phyloP scores from a whole-genome alignment of 495 filamentous ascomycete genomes.

The Halenospora varia region DNA sequence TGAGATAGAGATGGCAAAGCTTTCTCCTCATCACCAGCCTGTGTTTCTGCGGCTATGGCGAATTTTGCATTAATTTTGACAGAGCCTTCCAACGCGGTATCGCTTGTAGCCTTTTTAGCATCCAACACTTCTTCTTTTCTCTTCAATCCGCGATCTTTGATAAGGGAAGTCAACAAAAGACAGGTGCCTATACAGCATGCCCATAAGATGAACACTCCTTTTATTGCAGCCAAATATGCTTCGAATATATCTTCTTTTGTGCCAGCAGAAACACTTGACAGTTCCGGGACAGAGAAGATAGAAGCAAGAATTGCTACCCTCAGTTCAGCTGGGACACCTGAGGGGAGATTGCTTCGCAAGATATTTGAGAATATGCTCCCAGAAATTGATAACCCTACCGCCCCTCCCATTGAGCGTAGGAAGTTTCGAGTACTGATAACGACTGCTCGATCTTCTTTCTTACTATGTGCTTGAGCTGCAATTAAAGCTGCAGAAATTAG shows the following conservation, averaged over 20 bases:
- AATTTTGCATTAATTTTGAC: neutral
- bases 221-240: neutral
- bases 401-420: constrained; percentile 55
- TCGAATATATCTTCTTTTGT: neutral
- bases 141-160: neutral
- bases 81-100: neutral
- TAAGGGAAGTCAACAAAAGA: neutral
- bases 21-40: neutral
- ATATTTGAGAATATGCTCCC: constrained; percentile 51
- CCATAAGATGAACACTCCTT: neutral
- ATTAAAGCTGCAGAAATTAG: constrained; percentile 33
- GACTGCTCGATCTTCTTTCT: constrained; percentile 55
- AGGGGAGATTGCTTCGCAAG: constrained; percentile 28
- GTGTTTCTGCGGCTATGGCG: neutral
- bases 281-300: neutral
- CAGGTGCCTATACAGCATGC: neutral
- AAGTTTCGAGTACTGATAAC: constrained; percentile 61
- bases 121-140: neutral
- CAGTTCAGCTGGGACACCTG: neutral
- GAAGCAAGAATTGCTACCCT: neutral
- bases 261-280: neutral
- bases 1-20: neutral
- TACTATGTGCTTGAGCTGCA: constrained; percentile 57
- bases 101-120: neutral
- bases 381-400: constrained; percentile 56